Percentiles rank a stretch among this genome's conserved stretches.
Conservation (phyloP, 768 basidiomycete species). For the Pleurotus tuber-regium region DNA sequence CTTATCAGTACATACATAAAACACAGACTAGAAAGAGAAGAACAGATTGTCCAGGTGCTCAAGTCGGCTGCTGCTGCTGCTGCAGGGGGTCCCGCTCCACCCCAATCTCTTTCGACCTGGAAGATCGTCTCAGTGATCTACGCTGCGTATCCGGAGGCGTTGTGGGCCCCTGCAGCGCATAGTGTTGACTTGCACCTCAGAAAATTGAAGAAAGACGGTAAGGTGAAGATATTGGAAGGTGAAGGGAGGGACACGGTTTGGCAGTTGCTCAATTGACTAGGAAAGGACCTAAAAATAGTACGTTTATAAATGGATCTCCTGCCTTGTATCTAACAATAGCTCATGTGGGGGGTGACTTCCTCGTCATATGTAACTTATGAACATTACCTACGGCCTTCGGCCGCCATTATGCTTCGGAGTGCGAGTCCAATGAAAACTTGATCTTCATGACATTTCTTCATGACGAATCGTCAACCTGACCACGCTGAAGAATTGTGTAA, state of each 20-base stretch:
- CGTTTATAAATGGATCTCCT: neutral
- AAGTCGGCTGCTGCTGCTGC: constrained; percentile 28
- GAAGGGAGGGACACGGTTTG: constrained; percentile 51
- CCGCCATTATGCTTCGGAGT: too few relatives aligned
- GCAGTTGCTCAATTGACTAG: constrained; percentile 31
- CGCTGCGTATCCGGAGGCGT: constrained; percentile 61
- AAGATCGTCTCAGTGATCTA: constrained; percentile 67
- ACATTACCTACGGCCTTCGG: too few relatives aligned
- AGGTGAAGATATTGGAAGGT: constrained; percentile 49
- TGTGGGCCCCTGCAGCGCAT: constrained; percentile 73
- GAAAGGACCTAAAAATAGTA: neutral
- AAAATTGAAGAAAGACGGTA: constrained; percentile 68
- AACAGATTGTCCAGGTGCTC: constrained; percentile 63
- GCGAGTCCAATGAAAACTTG: too few relatives aligned
- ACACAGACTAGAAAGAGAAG: constrained; percentile 80
- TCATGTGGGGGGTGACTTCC: neutral
- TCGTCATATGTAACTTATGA: neutral
- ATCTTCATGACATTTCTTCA: too few relatives aligned
- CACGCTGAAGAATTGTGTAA: too few relatives aligned
- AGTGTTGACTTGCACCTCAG: constrained; percentile 68
- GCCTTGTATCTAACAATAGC: neutral
- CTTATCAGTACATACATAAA: constrained; percentile 70
- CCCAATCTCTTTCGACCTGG: constrained; percentile 45
- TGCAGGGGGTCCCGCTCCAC: neutral
- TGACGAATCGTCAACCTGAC: too few relatives aligned